A percentile compares a stretch with the other conserved stretches of the same genome.
phyloP scores from a whole-genome alignment of 1,284 basidiomycete genomes.

The Ustilago shanxiensis region DNA sequence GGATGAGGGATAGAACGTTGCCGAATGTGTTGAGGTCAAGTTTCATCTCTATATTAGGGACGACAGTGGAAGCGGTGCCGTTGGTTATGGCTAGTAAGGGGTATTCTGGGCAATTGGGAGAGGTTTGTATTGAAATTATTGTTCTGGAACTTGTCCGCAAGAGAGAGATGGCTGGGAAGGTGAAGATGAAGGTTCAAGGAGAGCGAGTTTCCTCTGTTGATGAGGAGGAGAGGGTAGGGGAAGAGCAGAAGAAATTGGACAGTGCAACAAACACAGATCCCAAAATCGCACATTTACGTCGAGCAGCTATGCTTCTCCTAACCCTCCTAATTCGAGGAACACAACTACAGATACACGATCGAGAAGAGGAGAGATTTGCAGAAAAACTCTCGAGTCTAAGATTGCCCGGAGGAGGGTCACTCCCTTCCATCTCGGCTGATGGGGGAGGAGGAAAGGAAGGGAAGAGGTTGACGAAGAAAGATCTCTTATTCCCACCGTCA shows the following conservation, averaged over 20 bases:
- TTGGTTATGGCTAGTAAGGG: slow-evolving; percentile 47
- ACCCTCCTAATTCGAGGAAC: slow-evolving; percentile 52
- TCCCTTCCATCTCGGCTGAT: slow-evolving; percentile 26
- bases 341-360: slow-evolving; percentile 52
- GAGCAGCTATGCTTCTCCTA: slow-evolving; percentile 63
- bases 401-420: slow-evolving; percentile 50
- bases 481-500: slow-evolving; percentile 36
- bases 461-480: neutral
- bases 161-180: neutral
- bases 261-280: slow-evolving; percentile 53
- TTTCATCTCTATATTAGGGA: slow-evolving; percentile 64
- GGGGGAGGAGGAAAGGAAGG: neutral
- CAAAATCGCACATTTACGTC: slow-evolving; percentile 61
- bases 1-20: slow-evolving; percentile 50
- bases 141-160: slow-evolving; percentile 46
- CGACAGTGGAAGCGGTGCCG: slow-evolving; percentile 63
- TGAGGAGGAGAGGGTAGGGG: slow-evolving; percentile 21
- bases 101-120: slow-evolving; percentile 40
- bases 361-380: neutral
- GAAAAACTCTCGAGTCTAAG: slow-evolving; percentile 46
- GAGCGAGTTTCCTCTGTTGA: slow-evolving; percentile 4
- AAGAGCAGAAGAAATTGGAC: slow-evolving; percentile 34
- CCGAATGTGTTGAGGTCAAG: slow-evolving; percentile 63
- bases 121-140: slow-evolving; percentile 58
- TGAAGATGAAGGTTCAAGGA: slow-evolving; percentile 43